Percentiles rank a stretch among this genome's conserved stretches.
Evolutionary conservation across 768 basidiomycete species (phyloP).

Genomic region (Calocera viscosa): DNA sequence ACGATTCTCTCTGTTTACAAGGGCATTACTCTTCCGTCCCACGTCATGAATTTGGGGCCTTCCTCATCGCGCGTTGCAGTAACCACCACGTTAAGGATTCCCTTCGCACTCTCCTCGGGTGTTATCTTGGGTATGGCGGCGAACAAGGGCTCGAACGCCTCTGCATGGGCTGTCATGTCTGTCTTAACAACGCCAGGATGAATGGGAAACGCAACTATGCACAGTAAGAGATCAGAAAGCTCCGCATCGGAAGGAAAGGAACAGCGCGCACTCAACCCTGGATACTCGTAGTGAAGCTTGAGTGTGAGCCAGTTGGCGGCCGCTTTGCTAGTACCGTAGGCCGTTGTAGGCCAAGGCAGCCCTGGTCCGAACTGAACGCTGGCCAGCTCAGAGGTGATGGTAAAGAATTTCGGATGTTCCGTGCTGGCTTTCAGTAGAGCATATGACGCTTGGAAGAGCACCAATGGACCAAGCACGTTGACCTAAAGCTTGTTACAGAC

Average conservation of each 20-base stretch:
- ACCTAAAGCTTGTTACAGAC: not conserved
- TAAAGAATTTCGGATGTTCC: constrained; percentile 13
- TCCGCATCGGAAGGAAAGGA: no score
- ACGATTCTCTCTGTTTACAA: no score
- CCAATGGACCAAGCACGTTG: constrained; percentile 18
- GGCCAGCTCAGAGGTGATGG: constrained; percentile 12
- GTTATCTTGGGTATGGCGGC: not conserved
- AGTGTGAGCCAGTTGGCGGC: constrained; percentile 16
- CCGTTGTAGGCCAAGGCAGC: not conserved
- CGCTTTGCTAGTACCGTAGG: constrained; percentile 15
- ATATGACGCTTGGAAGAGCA: constrained; percentile 18
- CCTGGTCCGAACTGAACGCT: not conserved
- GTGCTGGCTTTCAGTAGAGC: constrained; percentile 13
- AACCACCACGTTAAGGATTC: not conserved
- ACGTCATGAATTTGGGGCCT: not conserved
- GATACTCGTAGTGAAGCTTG: constrained; percentile 11
- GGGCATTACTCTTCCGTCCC: no score
- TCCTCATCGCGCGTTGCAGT: not conserved
- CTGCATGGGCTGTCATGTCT: constrained; percentile 2
- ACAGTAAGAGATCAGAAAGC: no score
- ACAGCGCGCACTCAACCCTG: not conserved
- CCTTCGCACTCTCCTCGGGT: constrained; percentile 2
- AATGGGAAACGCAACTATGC: not conserved
- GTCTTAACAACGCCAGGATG: constrained; percentile 9
- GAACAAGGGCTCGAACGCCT: not conserved